phyloP scores from a whole-genome alignment of 1,139 yeast genomes.

The Yamadazyma buinensis region DNA sequence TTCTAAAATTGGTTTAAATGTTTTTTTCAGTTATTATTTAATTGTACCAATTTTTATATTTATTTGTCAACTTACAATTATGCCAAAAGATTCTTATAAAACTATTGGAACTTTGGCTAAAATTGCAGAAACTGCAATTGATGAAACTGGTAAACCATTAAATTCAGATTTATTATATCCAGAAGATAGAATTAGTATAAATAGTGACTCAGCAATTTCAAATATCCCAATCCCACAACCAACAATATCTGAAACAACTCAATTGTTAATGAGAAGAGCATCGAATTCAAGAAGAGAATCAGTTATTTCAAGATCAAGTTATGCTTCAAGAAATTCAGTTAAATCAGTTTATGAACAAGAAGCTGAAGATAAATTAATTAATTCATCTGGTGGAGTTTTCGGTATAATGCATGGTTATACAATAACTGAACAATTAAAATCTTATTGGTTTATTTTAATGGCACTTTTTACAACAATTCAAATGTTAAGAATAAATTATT shows the following conservation, averaged over 20 bases:
- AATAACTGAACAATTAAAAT: constrained; percentile 58
- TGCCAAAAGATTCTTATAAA: constrained; percentile 78
- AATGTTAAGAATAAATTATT: constrained; percentile 87
- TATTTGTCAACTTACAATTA: constrained; percentile 64
- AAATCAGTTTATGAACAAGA: constrained; percentile 64
- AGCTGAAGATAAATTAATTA: constrained; percentile 53
- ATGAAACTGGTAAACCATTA: constrained; percentile 55
- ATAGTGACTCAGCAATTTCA: not conserved
- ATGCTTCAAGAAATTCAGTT: constrained; percentile 29
- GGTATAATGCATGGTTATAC: constrained; percentile 76
- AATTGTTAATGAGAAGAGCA: constrained; percentile 37
- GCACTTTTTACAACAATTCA: constrained; percentile 76
- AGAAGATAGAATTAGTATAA: constrained; percentile 27
- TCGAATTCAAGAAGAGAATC: constrained; percentile 32
- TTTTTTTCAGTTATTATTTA: constrained; percentile 64
- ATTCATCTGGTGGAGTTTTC: constrained; percentile 69
- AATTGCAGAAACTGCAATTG: constrained; percentile 66
- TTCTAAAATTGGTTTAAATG: constrained; percentile 30
- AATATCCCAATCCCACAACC: constrained; percentile 26
- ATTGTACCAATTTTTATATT: constrained; percentile 73
- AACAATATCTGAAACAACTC: constrained; percentile 39
- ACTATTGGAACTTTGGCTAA: constrained; percentile 66
- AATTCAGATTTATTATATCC: constrained; percentile 36
- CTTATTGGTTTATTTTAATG: constrained; percentile 80
- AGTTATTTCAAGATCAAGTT: constrained; percentile 30